Percentiles rank a stretch among this genome's conserved stretches.
These are phyloP conservation scores for Moesziomyces antarcticus DNA, from an alignment of 1,284 basidiomycete species.

Conservation along the genomic window DNA sequence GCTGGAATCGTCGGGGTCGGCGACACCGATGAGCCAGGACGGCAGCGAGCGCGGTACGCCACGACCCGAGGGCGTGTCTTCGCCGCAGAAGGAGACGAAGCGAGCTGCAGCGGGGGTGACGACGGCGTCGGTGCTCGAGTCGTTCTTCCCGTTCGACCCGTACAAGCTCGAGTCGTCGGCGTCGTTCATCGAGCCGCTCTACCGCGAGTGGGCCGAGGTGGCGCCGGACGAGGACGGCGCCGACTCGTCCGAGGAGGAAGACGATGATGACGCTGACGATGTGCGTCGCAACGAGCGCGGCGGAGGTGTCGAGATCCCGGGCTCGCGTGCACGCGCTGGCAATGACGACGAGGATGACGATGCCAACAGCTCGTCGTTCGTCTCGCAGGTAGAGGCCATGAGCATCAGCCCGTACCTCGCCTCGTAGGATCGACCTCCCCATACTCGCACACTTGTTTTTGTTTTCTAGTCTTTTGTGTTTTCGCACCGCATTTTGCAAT, in stretches of 20 bases:
- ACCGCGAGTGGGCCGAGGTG: constrained; percentile 72
- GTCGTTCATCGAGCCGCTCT: constrained; percentile 71
- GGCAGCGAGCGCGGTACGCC: constrained; percentile 37
- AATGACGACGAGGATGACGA: constrained; percentile 18
- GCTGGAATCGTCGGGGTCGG: constrained; percentile 17
- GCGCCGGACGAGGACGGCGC: constrained; percentile 64
- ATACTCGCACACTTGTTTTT: neutral
- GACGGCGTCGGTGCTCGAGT: constrained; percentile 75
- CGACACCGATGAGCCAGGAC: constrained; percentile 37
- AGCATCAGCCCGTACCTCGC: constrained; percentile 59
- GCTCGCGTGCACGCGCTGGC: constrained; percentile 2
- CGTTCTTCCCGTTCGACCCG: constrained; percentile 98
- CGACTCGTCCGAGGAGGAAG: constrained; percentile 45
- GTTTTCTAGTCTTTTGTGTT: neutral
- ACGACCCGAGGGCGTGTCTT: constrained; percentile 5
- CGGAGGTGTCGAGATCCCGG: constrained; percentile 27
- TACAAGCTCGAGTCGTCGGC: constrained; percentile 80
- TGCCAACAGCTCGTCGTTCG: constrained; percentile 50
- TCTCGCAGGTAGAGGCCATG: constrained; percentile 64
- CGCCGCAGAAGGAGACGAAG: constrained; percentile 3
- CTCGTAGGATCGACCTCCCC: neutral
- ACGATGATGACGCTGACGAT: constrained; percentile 48
- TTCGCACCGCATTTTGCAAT: neutral
- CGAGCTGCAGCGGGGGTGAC: constrained; percentile 17
- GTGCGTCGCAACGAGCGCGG: constrained; percentile 24